These are phyloP conservation scores for Penicillium sp. DNA, from an alignment of 2,329 filamentous ascomycete species.

Conservation along the genomic window DNA sequence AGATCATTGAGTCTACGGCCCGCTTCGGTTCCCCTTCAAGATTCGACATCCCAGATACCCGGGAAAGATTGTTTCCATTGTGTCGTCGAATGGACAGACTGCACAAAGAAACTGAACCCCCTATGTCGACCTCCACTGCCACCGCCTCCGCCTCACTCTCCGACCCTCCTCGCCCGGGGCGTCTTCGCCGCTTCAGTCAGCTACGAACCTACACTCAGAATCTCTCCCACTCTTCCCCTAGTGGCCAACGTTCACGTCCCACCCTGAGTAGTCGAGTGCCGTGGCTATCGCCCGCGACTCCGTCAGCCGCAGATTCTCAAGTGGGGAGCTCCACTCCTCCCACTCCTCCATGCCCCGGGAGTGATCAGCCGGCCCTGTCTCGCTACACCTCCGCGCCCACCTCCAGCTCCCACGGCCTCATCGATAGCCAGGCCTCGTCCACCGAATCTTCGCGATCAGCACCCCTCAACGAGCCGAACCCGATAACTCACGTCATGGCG, in stretches of 20 bases:
- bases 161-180: conserved; percentile 32
- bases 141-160: conserved; percentile 35
- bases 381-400: conserved; percentile 21
- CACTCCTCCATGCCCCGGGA: conserved; percentile 29
- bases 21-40: background rate
- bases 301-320: conserved; percentile 23
- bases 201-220: conserved; percentile 38
- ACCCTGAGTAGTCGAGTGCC: conserved; percentile 36
- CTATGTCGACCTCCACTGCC: conserved; percentile 33
- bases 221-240: conserved; percentile 23
- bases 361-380: conserved; percentile 25
- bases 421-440: conserved; percentile 17
- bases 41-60: background rate
- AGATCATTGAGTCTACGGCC: background rate
- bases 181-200: conserved; percentile 39
- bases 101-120: conserved; percentile 3
- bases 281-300: conserved; percentile 31
- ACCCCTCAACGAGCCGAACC: conserved; percentile 26
- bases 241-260: conserved; percentile 30
- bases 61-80: background rate
- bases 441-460: conserved; percentile 28
- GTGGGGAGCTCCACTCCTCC: conserved; percentile 21
- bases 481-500: conserved; percentile 26
- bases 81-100: background rate
- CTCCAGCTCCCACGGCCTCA: conserved; percentile 13